A percentile compares a stretch with the other conserved stretches of the same genome.
These are phyloP conservation scores for Lyophyllum atratum DNA, from an alignment of 768 basidiomycete genomes.

Conservation along the genomic window DNA sequence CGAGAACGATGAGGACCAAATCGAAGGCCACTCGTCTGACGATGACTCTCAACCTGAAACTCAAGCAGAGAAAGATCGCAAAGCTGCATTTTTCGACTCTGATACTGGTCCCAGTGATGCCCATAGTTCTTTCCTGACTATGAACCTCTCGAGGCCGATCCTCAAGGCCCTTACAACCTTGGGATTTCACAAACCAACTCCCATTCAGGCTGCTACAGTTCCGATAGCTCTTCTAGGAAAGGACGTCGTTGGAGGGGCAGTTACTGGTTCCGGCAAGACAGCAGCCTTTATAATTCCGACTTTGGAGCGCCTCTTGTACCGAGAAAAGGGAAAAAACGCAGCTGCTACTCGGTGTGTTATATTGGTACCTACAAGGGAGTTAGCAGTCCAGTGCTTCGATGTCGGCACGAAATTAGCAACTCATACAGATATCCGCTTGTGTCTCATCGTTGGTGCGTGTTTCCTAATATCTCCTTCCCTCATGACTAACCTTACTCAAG, in stretches of 20 bases:
- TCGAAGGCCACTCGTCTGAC: conserved; percentile 26
- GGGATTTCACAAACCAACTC: conserved; percentile 84
- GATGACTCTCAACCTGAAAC: conserved; percentile 55
- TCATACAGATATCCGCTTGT: conserved; percentile 89
- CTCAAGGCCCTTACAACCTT: conserved; percentile 87
- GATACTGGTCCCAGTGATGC: conserved; percentile 46
- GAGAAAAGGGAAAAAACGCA: conserved; percentile 86
- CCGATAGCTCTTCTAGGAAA: conserved; percentile 93
- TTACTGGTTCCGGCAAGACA: conserved; percentile 98
- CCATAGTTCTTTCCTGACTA: conserved; percentile 84
- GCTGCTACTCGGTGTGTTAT: conserved; percentile 89
- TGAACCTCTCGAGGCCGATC: conserved; percentile 95
- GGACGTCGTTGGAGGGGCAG: conserved; percentile 93
- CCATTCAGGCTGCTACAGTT: conserved; percentile 93
- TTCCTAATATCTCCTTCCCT: conserved; percentile 1
- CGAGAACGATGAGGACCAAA: conserved; percentile 35
- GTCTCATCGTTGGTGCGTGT: conserved; percentile 83
- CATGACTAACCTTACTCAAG: conserved; percentile 37
- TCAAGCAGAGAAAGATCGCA: conserved; percentile 71
- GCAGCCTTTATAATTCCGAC: conserved; percentile 96
- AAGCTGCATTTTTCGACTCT: conserved; percentile 86
- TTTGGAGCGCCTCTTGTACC: conserved; percentile 88
- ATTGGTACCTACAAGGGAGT: conserved; percentile 91
- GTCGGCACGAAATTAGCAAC: conserved; percentile 84
- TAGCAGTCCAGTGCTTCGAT: conserved; percentile 94